Evolutionary conservation across 2,329 filamentous ascomycete genomes (phyloP).

Genomic region (Arthrocladium fulminans): DNA sequence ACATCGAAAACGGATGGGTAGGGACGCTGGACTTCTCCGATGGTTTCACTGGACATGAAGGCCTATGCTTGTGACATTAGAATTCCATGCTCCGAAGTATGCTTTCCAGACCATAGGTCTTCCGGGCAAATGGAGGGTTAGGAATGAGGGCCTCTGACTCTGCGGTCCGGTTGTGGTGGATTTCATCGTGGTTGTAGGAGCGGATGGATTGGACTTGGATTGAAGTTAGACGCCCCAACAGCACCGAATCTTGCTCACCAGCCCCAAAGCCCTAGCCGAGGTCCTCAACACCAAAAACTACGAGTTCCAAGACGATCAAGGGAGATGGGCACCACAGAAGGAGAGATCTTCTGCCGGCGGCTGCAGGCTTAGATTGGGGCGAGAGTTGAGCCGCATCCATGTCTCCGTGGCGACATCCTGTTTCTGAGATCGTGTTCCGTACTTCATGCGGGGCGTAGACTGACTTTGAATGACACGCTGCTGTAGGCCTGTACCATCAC

Average conservation of each 20-base stretch:
- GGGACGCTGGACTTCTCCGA: not conserved
- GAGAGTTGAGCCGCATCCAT: not conserved
- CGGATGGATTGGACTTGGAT: not conserved
- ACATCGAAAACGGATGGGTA: not conserved
- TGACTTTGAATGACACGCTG: not conserved
- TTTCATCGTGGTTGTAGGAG: not conserved
- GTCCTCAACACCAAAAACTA: no score
- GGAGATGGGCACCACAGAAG: no score
- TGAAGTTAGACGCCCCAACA: no score
- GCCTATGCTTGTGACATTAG: not conserved
- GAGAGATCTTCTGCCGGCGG: no score
- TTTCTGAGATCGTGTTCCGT: not conserved
- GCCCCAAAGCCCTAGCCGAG: no score
- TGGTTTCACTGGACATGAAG: not conserved
- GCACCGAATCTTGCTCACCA: no score
- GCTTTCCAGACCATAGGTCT: not conserved
- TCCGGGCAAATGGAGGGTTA: not conserved
- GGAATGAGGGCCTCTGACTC: not conserved
- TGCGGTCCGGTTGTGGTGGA: not conserved
- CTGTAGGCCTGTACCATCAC: slow-evolving; percentile 19
- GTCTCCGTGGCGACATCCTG: not conserved
- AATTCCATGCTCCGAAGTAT: not conserved
- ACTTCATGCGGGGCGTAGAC: not conserved
- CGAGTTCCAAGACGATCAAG: no score
- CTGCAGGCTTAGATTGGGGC: not conserved